Percentiles rank a stretch among this genome's conserved stretches.
Conservation (phyloP, 2,329 filamentous ascomycete species). For the Zymoseptoria tritici region DNA sequence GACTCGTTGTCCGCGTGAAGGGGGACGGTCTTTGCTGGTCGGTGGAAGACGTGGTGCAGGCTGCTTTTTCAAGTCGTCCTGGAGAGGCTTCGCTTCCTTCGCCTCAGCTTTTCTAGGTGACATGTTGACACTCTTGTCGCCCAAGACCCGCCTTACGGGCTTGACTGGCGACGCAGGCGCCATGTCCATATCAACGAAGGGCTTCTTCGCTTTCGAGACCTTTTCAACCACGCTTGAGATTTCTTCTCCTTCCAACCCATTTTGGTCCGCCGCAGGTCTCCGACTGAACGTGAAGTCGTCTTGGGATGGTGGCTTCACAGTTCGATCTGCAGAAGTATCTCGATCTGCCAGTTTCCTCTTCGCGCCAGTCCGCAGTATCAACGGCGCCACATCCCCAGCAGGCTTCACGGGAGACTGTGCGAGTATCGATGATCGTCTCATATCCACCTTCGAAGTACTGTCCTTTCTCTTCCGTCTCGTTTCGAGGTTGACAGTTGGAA, state of each 20-base stretch:
- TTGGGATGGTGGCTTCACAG: slow-evolving; percentile 21
- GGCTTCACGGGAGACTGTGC: slow-evolving; percentile 32
- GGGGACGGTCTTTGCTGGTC: slow-evolving; percentile 19
- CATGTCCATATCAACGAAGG: not conserved
- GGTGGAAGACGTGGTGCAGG: slow-evolving; percentile 6
- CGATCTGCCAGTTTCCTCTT: slow-evolving; percentile 52
- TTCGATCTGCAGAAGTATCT: slow-evolving; percentile 39
- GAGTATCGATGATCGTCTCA: slow-evolving; percentile 38
- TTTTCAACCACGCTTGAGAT: slow-evolving; percentile 20
- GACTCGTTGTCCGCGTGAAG: slow-evolving; percentile 22
- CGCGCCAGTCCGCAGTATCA: slow-evolving; percentile 40
- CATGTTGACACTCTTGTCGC: slow-evolving; percentile 35
- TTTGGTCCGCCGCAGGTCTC: slow-evolving; percentile 20
- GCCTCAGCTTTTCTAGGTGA: slow-evolving; percentile 25
- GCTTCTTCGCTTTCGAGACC: not conserved
- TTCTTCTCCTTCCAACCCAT: slow-evolving; percentile 5
- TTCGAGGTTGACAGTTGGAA: slow-evolving; percentile 44
- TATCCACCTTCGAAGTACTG: slow-evolving; percentile 39
- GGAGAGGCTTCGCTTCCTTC: slow-evolving; percentile 4
- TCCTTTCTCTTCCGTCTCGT: slow-evolving; percentile 47
- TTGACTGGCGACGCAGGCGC: slow-evolving; percentile 7
- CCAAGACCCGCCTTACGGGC: slow-evolving; percentile 30
- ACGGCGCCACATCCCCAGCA: slow-evolving; percentile 22
- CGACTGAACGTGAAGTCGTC: slow-evolving; percentile 45
- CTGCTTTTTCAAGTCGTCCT: slow-evolving; percentile 17